Evolutionary conservation across 805 yeast genomes (phyloP), one percentile per base, ranked within the genome.

Genomic region (Cyberlindnera misumaiensis): DNA sequence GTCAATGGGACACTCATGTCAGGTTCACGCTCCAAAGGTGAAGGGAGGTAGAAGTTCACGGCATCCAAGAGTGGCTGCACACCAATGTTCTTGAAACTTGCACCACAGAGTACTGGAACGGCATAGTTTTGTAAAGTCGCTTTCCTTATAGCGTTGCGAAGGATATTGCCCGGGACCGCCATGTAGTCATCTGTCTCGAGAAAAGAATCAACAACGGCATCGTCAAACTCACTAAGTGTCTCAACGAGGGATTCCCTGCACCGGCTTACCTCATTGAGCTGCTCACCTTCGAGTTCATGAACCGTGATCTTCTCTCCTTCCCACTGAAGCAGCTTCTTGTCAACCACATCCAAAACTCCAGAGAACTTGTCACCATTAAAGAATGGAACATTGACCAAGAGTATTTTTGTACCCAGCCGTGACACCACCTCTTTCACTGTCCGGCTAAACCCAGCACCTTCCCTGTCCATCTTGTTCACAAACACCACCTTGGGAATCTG

Each of bases 391-490:
- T 82, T 88, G n/a, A 85, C 67, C 26, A 88, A 58, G 0, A 80
- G 83, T 2, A 81, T 87, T 28, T 81, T 69, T 0, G 95, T 85
- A 13, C 77, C 77, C 41, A 93, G 64, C 52, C 84, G 83, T 15
- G 77, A 62, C 11, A 87, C 82, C 18, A 93, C 72, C 49, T 90
- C 97, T 47, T 77, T 78, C 5, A 87, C 94, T 0, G 97, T 86
- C 40, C 96, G 68, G 45, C 95, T 80, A 56, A 78, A 93, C 0
- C 97, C 96, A 1, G 97, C 96, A 15, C 98, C 98, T 12, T 80
- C 83, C 43, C 97, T 71, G 62, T 93, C 98, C 97, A 93, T 89
- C 59, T 93, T 93, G 60, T 93, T 93, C 26, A 93, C 75, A 56
- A 77, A 93, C 11, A 86, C 79, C 11, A 93, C 65, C 35, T 76